These are phyloP conservation scores for Gillenia trifoliata DNA, from an alignment of 306 rosid genomes.

Conservation along the genomic window DNA sequence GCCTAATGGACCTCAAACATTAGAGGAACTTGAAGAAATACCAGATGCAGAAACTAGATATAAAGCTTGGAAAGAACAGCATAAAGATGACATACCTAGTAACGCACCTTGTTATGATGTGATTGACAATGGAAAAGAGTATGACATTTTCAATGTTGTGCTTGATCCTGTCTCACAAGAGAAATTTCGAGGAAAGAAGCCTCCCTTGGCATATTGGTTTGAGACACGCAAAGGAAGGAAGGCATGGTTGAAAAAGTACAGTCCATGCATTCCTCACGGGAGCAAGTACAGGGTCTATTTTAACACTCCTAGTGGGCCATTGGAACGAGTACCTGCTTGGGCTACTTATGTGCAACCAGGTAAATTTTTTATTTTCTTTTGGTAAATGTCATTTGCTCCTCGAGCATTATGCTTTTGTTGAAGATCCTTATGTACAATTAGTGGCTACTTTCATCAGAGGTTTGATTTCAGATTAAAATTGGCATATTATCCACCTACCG, in stretches of 20 bases:
- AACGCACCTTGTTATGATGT: constrained; percentile 56
- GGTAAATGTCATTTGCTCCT: constrained; percentile 16
- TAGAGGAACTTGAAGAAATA: constrained; percentile 71
- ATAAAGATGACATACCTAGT: constrained; percentile 50
- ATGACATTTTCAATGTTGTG: constrained; percentile 64
- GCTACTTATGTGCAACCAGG: constrained; percentile 97
- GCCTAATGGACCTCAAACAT: constrained; percentile 92
- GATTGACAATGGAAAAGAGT: constrained; percentile 75
- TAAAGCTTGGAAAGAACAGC: constrained; percentile 69
- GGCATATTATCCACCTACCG: background rate
- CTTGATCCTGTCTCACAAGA: constrained; percentile 63
- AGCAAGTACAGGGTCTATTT: constrained; percentile 94
- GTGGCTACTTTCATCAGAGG: background rate
- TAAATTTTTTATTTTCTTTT: constrained; percentile 27
- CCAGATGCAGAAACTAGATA: constrained; percentile 93
- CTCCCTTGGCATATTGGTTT: constrained; percentile 82
- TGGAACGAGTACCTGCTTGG: constrained; percentile 99
- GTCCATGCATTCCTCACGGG: constrained; percentile 83
- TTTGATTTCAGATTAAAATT: no score
- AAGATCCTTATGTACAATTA: background rate
- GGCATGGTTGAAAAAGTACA: constrained; percentile 86
- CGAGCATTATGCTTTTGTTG: constrained; percentile 7
- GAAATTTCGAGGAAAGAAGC: constrained; percentile 53
- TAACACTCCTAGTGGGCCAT: constrained; percentile 84
- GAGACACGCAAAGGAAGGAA: constrained; percentile 96